Base-by-base conservation (phyloP, 306 rosid species). In the Vicia villosa region DNA sequence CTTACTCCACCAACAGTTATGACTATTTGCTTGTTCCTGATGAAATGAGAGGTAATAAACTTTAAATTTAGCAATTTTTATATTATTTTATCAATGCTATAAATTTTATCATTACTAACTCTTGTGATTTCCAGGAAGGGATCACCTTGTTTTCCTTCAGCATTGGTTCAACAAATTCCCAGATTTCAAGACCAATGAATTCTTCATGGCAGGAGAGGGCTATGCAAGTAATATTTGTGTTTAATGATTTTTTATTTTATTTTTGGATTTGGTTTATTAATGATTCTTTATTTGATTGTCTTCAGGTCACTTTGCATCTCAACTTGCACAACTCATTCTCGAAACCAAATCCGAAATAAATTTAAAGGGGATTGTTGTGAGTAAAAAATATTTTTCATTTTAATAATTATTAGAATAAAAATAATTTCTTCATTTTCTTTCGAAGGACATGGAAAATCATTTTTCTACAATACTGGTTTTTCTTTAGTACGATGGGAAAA, bases 181-280 rank as follows among this genome's bases (percentile, higher is more conserved):
- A 1, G 38, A 76, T 52, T 85, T 76, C 75, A 68, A 63, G 66
- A 42, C 11, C 32, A 60, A 79, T 69, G 82, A 80, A 17, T 85
- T 85, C 16, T 87, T 80, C 66, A 80, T 87, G 22, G 81, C 80
- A 1, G 88, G 89, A 20, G 88, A 87, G 79, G 85, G 92, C 66
- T 86, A 86, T 49, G 88, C 67, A 79, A 83, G 89, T 82, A 71
- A 1, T 17, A 36, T 54, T 6, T 42, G 3, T 22, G 26, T 22
- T 22, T 22, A 22, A 22, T 22, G 26, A 22, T 1, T 1, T 22
- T 1, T 22, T 1, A 1, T 22, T 50, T 5, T 40, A 1, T 8
- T 40, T 40, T 40, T 22, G 3, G 3, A 22, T 22, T 22, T 22
- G 1, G 3, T 22, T 40, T 8, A 40, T 8, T 8, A 1, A 10